Evolutionary conservation across 805 yeast genomes (phyloP), one percentile per base, ranked within the genome.

Genomic region (Metschnikowia picachoensis): DNA sequence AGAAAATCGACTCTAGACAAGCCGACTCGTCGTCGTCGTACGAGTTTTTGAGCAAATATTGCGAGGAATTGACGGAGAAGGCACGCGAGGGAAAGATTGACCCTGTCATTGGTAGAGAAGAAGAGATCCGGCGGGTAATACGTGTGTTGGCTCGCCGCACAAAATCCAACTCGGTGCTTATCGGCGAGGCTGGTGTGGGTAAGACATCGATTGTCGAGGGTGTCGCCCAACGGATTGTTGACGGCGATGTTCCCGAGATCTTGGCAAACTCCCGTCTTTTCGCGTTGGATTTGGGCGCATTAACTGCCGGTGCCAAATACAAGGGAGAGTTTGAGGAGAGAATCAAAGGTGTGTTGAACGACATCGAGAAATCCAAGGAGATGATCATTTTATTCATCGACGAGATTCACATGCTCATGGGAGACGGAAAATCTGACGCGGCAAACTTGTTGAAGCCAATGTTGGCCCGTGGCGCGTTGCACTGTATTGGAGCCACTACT

Each of bases 101-200:
- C 67, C 99, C 99, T 3, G 99, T 94, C 37, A 94, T 94, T 62
- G 99, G 99, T 46, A 86, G 99, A 72, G 99, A 94, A 66, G 99
- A 94, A 68, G 99, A 94, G 71, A 94, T 94, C 56, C 80, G 98
- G 70, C 79, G 97, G 55, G 88, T 96, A 30, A 92, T 94, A 49
- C 80, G 98, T 51, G 96, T 94, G 3, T 76, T 94, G 50, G 91
- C 99, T n/a, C 85, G 99, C 72, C 82, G 99, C 71, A 87, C 96
- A 35, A 94, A 94, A 70, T 91, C 97, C 7, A 94, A 94, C 64
- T 96, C 98, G 13, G 94, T 96, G 59, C 72, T 94, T 49, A 90
- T 94, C 60, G 99, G 99, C 76, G 99, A 94, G 61, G 97, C 99
- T 35, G 99, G 99, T 81, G 97, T 94, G 44, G 99, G 99, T 77